Evolutionary conservation across 495 filamentous ascomycete species (phyloP).

Genomic region (Thozetella sp.): DNA sequence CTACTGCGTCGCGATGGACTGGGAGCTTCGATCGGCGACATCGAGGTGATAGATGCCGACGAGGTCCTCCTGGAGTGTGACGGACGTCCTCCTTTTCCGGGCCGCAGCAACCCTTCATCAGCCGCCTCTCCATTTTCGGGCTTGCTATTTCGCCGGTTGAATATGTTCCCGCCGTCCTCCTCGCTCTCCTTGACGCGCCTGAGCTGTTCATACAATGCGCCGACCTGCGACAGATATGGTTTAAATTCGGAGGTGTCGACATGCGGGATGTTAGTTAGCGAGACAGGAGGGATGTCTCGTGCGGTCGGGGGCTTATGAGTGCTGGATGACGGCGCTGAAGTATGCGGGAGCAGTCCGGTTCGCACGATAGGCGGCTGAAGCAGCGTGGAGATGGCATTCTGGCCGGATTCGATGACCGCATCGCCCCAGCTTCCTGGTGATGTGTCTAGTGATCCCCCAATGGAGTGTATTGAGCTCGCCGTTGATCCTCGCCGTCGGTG

Average conservation of each 20-base stretch:
- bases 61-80: slow-evolving; percentile 42
- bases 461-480: slow-evolving; percentile 83
- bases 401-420: slow-evolving; percentile 72
- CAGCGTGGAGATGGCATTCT: slow-evolving; percentile 94
- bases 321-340: slow-evolving; percentile 61
- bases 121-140: slow-evolving; percentile 49
- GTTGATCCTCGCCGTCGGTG: slow-evolving; percentile 71
- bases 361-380: slow-evolving; percentile 89
- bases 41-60: slow-evolving; percentile 43
- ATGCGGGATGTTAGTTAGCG: slow-evolving; percentile 85
- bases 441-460: slow-evolving; percentile 74
- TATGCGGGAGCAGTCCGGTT: slow-evolving; percentile 80
- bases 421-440: slow-evolving; percentile 52
- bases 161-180: slow-evolving; percentile 49
- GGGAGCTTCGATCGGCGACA: slow-evolving; percentile 53
- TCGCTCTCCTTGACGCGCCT: slow-evolving; percentile 73
- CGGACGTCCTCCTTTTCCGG: slow-evolving; percentile 33
- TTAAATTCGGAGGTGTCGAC: slow-evolving; percentile 80
- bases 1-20: slow-evolving; percentile 49
- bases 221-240: slow-evolving; percentile 81
- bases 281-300: slow-evolving; percentile 92
- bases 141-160: slow-evolving; percentile 42
- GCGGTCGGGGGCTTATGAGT: slow-evolving; percentile 83
- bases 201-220: slow-evolving; percentile 79
- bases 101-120: slow-evolving; percentile 47